A percentile compares a stretch with the other conserved stretches of the same genome.
Conservation (phyloP, 179 eudicot species). For the Spergularia azorica region DNA sequence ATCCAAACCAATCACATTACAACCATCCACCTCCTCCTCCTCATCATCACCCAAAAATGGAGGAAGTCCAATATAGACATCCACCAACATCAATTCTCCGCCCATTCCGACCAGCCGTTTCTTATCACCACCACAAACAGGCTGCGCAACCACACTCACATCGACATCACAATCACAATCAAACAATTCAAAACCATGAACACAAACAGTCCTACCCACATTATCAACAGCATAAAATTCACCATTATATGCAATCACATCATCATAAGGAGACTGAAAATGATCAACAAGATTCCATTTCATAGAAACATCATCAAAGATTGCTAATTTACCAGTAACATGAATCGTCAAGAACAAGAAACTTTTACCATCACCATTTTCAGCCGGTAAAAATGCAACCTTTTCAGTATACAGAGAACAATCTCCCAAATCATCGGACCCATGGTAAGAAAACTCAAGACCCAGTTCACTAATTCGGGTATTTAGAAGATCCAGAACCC, state of each 20-base stretch:
- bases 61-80: constrained; percentile 48
- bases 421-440: constrained; percentile 44
- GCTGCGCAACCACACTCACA: constrained; percentile 36
- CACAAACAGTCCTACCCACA: constrained; percentile 55
- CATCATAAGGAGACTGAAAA: constrained; percentile 57
- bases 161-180: constrained; percentile 26
- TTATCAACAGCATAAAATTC: constrained; percentile 68
- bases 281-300: constrained; percentile 60
- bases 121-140: constrained; percentile 76
- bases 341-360: constrained; percentile 62
- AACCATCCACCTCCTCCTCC: constrained; percentile 37
- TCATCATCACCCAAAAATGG: constrained; percentile 37
- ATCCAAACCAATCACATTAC: constrained; percentile 31
- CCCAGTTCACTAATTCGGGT: constrained; percentile 56
- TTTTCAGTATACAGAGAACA: constrained; percentile 60
- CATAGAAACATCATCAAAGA: constrained; percentile 47
- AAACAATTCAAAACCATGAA: constrained; percentile 17
- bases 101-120: constrained; percentile 57
- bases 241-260: constrained; percentile 51
- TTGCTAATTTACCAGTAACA: constrained; percentile 67
- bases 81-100: constrained; percentile 64
- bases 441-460: constrained; percentile 55
- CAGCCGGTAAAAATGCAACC: constrained; percentile 41
- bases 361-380: constrained; percentile 23
- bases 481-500: constrained; percentile 37